Percentiles rank a stretch among this genome's conserved stretches.
Conservation (phyloP, 2,329 filamentous ascomycete genomes). For the Chalaropsis ovoidea region DNA sequence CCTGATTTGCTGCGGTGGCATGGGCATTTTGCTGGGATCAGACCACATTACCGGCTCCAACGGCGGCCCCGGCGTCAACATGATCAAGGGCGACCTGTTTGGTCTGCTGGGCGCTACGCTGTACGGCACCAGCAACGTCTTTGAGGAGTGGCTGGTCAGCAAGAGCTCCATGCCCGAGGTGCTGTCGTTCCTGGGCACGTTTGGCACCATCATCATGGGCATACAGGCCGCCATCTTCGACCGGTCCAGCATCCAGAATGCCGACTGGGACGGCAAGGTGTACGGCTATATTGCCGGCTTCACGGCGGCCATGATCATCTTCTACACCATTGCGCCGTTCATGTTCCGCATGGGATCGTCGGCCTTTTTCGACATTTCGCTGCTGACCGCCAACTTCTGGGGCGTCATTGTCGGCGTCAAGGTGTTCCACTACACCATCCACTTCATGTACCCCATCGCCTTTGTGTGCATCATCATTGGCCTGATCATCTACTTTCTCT, state of each 20-base stretch:
- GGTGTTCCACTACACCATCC: conserved; percentile 69
- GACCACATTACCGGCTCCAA: conserved; percentile 75
- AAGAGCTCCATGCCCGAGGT: conserved; percentile 86
- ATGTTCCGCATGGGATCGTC: conserved; percentile 83
- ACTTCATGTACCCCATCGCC: conserved; percentile 90
- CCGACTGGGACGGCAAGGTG: conserved; percentile 56
- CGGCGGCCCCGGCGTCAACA: conserved; percentile 55
- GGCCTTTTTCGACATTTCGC: conserved; percentile 91
- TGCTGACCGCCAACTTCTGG: conserved; percentile 96
- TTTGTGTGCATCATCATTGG: conserved; percentile 88
- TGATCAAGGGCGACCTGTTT: conserved; percentile 87
- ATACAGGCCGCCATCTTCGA: conserved; percentile 88
- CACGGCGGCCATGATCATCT: conserved; percentile 69
- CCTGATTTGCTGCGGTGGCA: conserved; percentile 79
- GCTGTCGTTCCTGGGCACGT: conserved; percentile 79
- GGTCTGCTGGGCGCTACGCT: conserved; percentile 78
- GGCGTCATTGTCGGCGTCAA: conserved; percentile 82
- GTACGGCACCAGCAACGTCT: conserved; percentile 84
- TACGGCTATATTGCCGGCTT: conserved; percentile 82
- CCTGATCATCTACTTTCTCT: conserved; percentile 76
- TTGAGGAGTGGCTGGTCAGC: conserved; percentile 88
- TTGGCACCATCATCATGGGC: conserved; percentile 83
- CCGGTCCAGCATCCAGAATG: conserved; percentile 55
- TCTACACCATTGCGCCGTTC: conserved; percentile 80
- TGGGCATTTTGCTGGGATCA: conserved; percentile 73